Evolutionary conservation across 108 stramenopile species (phyloP), one percentile per base, ranked within the genome.

Genomic region (Epithemia pelagica): DNA sequence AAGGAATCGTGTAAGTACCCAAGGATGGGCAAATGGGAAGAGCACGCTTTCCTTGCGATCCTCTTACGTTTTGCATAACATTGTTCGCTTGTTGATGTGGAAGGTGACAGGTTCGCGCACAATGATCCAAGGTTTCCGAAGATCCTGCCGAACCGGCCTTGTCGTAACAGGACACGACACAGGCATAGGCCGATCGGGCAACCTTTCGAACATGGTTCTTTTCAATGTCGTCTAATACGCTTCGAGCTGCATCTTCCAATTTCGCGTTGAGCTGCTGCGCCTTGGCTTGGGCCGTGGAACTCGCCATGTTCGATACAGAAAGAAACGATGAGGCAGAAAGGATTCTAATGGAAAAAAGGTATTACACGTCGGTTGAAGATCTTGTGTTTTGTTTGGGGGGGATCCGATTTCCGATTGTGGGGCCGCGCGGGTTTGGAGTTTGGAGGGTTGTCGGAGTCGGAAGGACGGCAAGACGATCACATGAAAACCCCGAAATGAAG

Each of bases 121-220:
- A 94, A 27, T 75, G 61, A 62, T 90, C 80, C 55, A 93, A 73
- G 37, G 71, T 72, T 52, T 93, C 87, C 20, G 83, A 64, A 0
- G 83, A 67, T 28, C 87, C 91, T 26, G 65, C 75, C 23, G 82
- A 77, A 1, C 91, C 91, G 22, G 88, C 88, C 73, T 88, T 89
- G 76, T 79, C 76, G 72, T 74, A 84, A 52, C 82, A 84, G 10
- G 62, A 62, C 23, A 86, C 76, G 46, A 75, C 80, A 71, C 78
- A 93, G 2, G 72, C 77, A 59, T 86, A 81, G 56, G 87, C 86
- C 32, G 73, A 71, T 10, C 85, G 78, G 19, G 80, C 89, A 31
- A 90, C 64, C 25, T 85, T 83, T 27, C 89, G 77, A 53, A 90
- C 54, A 28, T 75, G 70, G 7, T 61, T 62, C 31, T 73, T 64